Evolutionary conservation across 2,329 filamentous ascomycete genomes (phyloP), one percentile per base, ranked within the genome.

Genomic region (Cercospora nicotianae): DNA sequence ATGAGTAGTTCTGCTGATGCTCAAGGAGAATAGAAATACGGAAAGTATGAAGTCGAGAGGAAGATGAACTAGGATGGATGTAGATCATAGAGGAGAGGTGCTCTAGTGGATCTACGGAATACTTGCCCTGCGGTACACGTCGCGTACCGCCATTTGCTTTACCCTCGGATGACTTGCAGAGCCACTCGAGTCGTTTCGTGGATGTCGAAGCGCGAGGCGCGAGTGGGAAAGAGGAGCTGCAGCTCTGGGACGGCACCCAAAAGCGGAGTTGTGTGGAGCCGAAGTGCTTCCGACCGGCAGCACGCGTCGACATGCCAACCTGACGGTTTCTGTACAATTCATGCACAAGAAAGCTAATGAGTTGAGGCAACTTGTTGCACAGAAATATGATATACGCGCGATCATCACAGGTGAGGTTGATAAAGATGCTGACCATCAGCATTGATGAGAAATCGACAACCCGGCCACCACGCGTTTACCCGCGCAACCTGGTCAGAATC

Each of bases 401-500:
- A n/a, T 16, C 16, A 42, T 42, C 36, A 42, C 36, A 42, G 36
- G 36, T 42, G 36, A 42, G 36, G 36, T 42, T 42, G 36, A 42
- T 42, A 6, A 16, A n/a, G 36, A 42, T 6, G 36, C 36, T 42
- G 36, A 42, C 36, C 36, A n/a, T 42, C 16, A 42, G 36, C 36
- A 42, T 42, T 42, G 36, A 42, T 42, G 36, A 42, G 36, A 7
- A 8, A 28, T 51, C 9, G 1, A 51, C 45, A 23, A n/a, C 20
- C 48, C 48, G 13, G 33, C 12, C 33, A n/a, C 33, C 5, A 39
- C 33, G 33, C 33, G 13, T 39, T 16, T n/a, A 36, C 33, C 33
- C 23, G 26, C 48, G 12, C 20, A 12, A 16, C 33, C 30, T n/a
- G 9, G 16, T 70, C 64, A 70, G 39, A 87, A 90, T 0, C 88